Conservation (phyloP, 1,139 yeast species). For the Kurtzmaniella natalensis region DNA sequence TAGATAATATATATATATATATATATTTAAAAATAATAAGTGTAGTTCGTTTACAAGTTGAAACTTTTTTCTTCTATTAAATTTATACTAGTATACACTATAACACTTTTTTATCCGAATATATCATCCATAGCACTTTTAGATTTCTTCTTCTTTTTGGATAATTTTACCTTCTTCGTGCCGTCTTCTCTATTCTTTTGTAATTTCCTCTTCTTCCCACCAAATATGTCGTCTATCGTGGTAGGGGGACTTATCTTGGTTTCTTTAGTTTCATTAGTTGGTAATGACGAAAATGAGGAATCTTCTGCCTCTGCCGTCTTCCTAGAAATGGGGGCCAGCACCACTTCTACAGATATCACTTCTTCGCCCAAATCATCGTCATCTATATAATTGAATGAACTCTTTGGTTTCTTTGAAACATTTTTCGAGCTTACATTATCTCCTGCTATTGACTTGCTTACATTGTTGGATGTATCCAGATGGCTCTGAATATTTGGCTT, state of each 20-base stretch:
- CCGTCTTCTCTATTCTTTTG: not conserved
- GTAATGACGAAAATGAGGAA: too few relatives aligned
- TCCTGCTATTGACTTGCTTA: too few relatives aligned
- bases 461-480: too few relatives aligned
- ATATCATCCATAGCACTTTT: slow-evolving; percentile 16
- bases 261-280: slow-evolving; percentile 1
- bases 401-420: too few relatives aligned
- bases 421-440: too few relatives aligned
- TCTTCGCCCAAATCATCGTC: slow-evolving; percentile 26
- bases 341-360: slow-evolving; percentile 11
- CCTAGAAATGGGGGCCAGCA: too few relatives aligned
- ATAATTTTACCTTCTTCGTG: slow-evolving; percentile 3
- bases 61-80: not conserved
- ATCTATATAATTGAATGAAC: not conserved
- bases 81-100: not conserved
- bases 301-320: too few relatives aligned
- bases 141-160: slow-evolving; percentile 10
- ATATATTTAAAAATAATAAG: too few relatives aligned
- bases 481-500: too few relatives aligned
- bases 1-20: too few relatives aligned
- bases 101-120: slow-evolving; percentile 9
- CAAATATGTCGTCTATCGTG: slow-evolving; percentile 4
- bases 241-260: not conserved
- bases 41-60: too few relatives aligned
- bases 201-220: slow-evolving; percentile 5